Evolutionary conservation across 148 eudicot species (phyloP).

Genomic region (Diospyros kaki): DNA sequence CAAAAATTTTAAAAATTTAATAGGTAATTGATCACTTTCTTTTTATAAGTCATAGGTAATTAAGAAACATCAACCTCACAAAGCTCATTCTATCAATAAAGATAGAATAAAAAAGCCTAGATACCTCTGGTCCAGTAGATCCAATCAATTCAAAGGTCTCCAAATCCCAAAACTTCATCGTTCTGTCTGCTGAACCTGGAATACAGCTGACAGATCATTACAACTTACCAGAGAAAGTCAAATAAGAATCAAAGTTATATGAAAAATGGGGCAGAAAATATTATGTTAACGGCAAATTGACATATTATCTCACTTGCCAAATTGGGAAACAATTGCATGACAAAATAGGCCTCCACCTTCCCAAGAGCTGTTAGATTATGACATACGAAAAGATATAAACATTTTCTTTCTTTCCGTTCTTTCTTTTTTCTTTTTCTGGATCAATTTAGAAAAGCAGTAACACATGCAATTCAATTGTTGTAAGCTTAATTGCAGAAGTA

Average conservation of each 20-base stretch:
- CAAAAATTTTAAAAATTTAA: no score
- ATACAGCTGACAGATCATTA: neutral
- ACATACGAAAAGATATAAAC: neutral
- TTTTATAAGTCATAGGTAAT: neutral
- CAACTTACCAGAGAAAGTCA: constrained; percentile 9
- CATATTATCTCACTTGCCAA: neutral
- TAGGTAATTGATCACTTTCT: neutral
- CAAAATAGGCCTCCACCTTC: neutral
- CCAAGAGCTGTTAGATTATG: neutral
- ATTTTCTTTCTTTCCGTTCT: no score
- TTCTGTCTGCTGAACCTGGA: constrained; percentile 80
- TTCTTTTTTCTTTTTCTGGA: no score
- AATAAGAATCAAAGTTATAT: constrained; percentile 6
- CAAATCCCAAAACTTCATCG: constrained; percentile 87
- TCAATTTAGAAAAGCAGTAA: no score
- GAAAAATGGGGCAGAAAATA: neutral
- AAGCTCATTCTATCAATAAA: neutral
- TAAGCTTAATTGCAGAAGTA: no score
- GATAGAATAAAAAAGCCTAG: constrained; percentile 7
- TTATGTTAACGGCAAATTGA: neutral
- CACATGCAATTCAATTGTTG: no score
- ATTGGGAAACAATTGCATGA: neutral
- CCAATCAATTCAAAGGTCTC: constrained; percentile 92
- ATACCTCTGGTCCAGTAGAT: constrained; percentile 79
- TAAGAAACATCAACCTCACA: neutral